These are phyloP conservation scores for Scedosporium dehoogii DNA, from an alignment of 2,329 filamentous ascomycete genomes.

Conservation along the genomic window DNA sequence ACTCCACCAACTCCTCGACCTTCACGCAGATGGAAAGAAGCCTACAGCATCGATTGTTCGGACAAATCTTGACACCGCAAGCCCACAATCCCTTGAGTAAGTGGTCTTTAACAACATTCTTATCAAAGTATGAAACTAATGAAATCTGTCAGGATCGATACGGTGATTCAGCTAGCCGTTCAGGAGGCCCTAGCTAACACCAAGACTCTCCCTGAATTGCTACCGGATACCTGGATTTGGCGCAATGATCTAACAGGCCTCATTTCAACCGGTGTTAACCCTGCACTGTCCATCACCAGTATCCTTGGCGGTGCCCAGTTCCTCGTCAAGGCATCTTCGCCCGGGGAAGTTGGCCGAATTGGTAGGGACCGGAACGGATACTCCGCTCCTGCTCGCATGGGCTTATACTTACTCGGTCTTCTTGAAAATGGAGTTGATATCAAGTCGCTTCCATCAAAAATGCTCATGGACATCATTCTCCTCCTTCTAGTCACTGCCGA, in stretches of 20 bases:
- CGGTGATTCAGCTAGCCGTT: constrained; percentile 38
- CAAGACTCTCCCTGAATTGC: constrained; percentile 33
- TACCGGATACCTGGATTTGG: constrained; percentile 61
- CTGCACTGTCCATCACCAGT: constrained; percentile 65
- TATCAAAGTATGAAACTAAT: neutral
- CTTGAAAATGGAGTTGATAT: constrained; percentile 33
- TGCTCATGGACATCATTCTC: constrained; percentile 40
- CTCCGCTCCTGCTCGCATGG: constrained; percentile 66
- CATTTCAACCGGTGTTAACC: constrained; percentile 43
- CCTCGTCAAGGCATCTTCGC: constrained; percentile 35
- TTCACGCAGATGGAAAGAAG: constrained; percentile 27
- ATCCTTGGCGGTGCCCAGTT: constrained; percentile 61
- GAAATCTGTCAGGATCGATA: constrained; percentile 32
- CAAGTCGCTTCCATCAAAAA: constrained; percentile 26
- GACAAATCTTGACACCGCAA: constrained; percentile 41
- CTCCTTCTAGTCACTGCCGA: constrained; percentile 40
- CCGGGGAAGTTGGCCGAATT: constrained; percentile 18
- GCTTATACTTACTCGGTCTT: constrained; percentile 56
- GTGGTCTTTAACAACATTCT: constrained; percentile 12
- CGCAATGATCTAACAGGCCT: constrained; percentile 43
- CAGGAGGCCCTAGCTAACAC: constrained; percentile 25
- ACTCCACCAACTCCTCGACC: constrained; percentile 28
- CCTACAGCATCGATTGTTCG: constrained; percentile 43
- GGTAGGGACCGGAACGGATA: constrained; percentile 58
- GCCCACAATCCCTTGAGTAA: constrained; percentile 40